These are phyloP conservation scores for Cladobotryum mycophilum DNA, from an alignment of 2,329 filamentous ascomycete species.

Conservation along the genomic window DNA sequence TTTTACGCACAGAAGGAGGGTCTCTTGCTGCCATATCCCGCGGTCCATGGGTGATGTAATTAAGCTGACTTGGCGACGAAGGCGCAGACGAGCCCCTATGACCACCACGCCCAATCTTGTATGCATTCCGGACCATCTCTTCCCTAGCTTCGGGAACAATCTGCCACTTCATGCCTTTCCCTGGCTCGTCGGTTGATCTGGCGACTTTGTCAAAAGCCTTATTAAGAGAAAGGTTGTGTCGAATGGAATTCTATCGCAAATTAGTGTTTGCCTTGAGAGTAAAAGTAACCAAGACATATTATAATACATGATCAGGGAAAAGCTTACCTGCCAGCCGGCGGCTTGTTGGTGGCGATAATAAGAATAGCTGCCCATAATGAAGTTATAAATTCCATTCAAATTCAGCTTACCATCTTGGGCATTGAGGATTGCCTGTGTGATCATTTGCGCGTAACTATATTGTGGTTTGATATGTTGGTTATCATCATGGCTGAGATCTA, in stretches of 20 bases:
- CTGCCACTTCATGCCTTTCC: constrained; percentile 99
- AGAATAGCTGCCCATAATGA: constrained; percentile 84
- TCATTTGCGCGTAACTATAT: constrained; percentile 94
- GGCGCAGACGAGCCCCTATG: constrained; percentile 64
- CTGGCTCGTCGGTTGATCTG: constrained; percentile 86
- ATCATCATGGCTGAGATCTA: constrained; percentile 75
- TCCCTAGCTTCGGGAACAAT: constrained; percentile 78
- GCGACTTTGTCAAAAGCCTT: constrained; percentile 93
- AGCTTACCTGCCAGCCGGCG: constrained; percentile 81
- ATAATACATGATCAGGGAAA: not conserved
- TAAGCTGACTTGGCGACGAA: constrained; percentile 58
- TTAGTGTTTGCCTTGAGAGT: not conserved
- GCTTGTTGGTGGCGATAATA: constrained; percentile 78
- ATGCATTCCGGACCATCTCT: constrained; percentile 75
- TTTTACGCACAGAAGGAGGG: constrained; percentile 48
- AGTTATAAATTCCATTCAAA: constrained; percentile 86
- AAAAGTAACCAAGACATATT: not conserved
- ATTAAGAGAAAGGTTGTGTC: constrained; percentile 91
- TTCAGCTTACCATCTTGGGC: constrained; percentile 84
- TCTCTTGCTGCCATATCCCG: constrained; percentile 49
- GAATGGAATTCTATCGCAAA: constrained; percentile 74
- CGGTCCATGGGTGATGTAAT: constrained; percentile 54
- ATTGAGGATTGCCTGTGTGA: constrained; percentile 89
- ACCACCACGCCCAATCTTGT: constrained; percentile 54
- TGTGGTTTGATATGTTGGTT: constrained; percentile 91